phyloP scores from a whole-genome alignment of 805 yeast genomes.

The Pachysolen tannophilus region DNA sequence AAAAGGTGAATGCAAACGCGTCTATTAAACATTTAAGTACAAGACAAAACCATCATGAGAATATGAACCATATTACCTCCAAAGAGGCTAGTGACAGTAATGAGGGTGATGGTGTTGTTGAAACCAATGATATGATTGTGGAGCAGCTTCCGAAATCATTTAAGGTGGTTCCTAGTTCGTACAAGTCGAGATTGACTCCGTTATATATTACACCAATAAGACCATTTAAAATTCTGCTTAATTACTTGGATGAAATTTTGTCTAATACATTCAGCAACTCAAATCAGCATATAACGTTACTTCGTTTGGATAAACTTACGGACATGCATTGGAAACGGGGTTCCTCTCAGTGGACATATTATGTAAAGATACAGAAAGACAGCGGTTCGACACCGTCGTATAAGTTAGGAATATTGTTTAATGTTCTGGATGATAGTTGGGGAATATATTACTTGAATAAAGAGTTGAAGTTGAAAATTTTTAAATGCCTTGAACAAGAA shows the following conservation, averaged over 20 bases:
- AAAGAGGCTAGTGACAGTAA: no score
- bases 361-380: slow-evolving; percentile 6
- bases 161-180: not conserved
- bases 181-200: slow-evolving; percentile 3
- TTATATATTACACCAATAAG: slow-evolving; percentile 2
- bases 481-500: slow-evolving; percentile 2
- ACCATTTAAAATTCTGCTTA: no score
- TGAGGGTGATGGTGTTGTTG: no score
- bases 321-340: slow-evolving; percentile 1
- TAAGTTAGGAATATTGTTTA: slow-evolving; percentile 4
- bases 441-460: slow-evolving; percentile 4
- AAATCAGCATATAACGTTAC: slow-evolving; percentile 1
- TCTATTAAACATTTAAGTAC: no score
- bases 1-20: no score
- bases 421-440: slow-evolving; percentile 1
- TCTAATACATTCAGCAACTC: not conserved
- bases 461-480: slow-evolving; percentile 5
- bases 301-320: slow-evolving; percentile 1
- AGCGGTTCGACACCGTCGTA: not conserved
- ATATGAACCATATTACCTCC: no score
- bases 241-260: no score
- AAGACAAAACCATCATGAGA: no score
- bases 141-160: slow-evolving; percentile 6
- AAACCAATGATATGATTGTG: no score
- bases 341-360: slow-evolving; percentile 1